Conservation (phyloP, 805 yeast genomes). For the Blastobotrys robertii region DNA sequence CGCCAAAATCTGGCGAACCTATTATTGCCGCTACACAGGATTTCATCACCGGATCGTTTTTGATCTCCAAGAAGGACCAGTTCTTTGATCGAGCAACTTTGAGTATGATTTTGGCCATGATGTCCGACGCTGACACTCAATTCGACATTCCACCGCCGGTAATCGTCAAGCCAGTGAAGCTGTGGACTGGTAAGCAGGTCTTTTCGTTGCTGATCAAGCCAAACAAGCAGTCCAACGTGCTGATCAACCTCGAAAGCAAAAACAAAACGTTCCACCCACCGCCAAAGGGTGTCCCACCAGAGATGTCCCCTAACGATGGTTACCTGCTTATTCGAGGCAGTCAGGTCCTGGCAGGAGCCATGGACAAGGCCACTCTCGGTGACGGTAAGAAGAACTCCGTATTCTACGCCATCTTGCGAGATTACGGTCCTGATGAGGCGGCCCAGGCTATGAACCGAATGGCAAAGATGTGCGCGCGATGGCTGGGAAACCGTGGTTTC, state of each 20-base stretch:
- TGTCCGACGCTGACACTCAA: constrained; percentile 84
- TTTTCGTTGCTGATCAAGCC: constrained; percentile 84
- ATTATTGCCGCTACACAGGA: constrained; percentile 99
- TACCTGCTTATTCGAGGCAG: constrained; percentile 86
- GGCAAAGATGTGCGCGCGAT: constrained; percentile 98
- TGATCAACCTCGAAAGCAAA: constrained; percentile 88
- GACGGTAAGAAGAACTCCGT: constrained; percentile 98
- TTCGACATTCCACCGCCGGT: constrained; percentile 96
- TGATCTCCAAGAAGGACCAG: constrained; percentile 87
- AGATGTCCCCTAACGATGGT: constrained; percentile 98
- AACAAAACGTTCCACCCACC: constrained; percentile 86
- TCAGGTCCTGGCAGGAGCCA: constrained; percentile 78
- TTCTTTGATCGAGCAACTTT: constrained; percentile 83
- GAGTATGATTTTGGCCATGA: constrained; percentile 78
- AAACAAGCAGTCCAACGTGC: constrained; percentile 61
- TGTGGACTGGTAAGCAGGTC: constrained; percentile 98
- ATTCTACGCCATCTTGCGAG: constrained; percentile 88
- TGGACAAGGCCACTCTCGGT: constrained; percentile 94
- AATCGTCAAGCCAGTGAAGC: constrained; percentile 71
- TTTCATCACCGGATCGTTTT: constrained; percentile 92
- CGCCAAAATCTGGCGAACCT: constrained; percentile 98
- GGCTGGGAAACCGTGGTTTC: constrained; percentile 88
- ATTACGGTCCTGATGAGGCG: constrained; percentile 94
- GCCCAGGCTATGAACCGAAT: constrained; percentile 95
- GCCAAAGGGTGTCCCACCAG: constrained; percentile 57